Evolutionary conservation across 108 stramenopile genomes (phyloP), one percentile per base, ranked within the genome.

Genomic region (Ochromonas danica): DNA sequence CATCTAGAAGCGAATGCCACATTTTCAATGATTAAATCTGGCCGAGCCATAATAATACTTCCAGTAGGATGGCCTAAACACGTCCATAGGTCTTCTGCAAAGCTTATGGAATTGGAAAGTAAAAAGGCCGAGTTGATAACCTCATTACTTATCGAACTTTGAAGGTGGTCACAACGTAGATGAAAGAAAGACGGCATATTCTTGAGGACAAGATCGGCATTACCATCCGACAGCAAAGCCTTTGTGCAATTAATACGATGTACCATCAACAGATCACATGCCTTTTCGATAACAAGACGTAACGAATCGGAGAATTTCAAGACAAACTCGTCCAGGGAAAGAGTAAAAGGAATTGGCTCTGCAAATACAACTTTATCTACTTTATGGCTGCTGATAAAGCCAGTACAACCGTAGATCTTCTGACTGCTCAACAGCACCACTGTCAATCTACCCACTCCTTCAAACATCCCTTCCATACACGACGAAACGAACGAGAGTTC

Each of bases 71-170:
- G 17, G 10, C 72, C 72, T 33, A 75, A 41, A 27, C 31, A 75
- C 6, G 51, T 57, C 72, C 72, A 75, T 27, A 75, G 6, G 25
- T 75, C 51, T 27, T 75, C 72, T 6, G 72, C 72, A 75, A 75
- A 75, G 51, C 45, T 42, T 41, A 38, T 33, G 27, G 10, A 3
- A 75, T 75, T 75, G 17, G 31, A 3, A 10, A 75, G 17, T 30
- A 42, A 3, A 75, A 33, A 30, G 40, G 72, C 6, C 6, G 6
- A 33, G 31, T 27, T 75, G 17, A 33, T 6, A 33, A 35, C 3
- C 6, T 39, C 36, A 25, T 39, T 27, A 10, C 10, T 6, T 35
- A 17, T 30, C 14, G 38, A 28, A 6, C 14, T 10, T 45, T 42
- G 3, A 6, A 57, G 27, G 6, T 75, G 43, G 25, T 60, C 31